A percentile compares a stretch with the other conserved stretches of the same genome.
Conservation (phyloP, 164 flowering plant genomes). For the Berberis thunbergii region DNA sequence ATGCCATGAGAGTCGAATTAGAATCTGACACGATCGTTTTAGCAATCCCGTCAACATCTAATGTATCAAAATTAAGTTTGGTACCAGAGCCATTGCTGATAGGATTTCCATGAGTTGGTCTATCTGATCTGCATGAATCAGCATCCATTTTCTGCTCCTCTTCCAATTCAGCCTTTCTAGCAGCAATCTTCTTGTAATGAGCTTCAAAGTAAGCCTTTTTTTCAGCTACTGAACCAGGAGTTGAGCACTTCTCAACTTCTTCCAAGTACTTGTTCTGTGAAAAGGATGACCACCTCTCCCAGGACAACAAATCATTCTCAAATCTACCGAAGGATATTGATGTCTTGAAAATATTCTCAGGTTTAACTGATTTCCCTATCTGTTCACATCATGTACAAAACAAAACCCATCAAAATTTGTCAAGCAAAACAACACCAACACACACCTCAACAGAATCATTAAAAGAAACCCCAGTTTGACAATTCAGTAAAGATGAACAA, state of each 20-base stretch:
- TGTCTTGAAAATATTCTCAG: conserved; percentile 32
- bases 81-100: conserved; percentile 6
- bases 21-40: conserved; percentile 20
- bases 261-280: conserved; percentile 84
- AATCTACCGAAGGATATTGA: conserved; percentile 82
- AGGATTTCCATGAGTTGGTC: conserved; percentile 16
- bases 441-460: background rate
- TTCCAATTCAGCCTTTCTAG: conserved; percentile 50
- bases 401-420: conserved; percentile 10
- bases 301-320: conserved; percentile 65
- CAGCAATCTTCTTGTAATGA: conserved; percentile 78
- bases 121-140: conserved; percentile 16
- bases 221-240: conserved; percentile 86
- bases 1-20: conserved; percentile 5
- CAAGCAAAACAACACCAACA: background rate
- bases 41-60: conserved; percentile 13
- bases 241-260: conserved; percentile 84
- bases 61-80: conserved; percentile 13
- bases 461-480: background rate
- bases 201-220: conserved; percentile 90
- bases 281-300: conserved; percentile 96
- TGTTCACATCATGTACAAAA: conserved; percentile 17
- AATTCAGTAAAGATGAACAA: background rate
- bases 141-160: conserved; percentile 34
- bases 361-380: conserved; percentile 32